These are phyloP conservation scores for Beta lomatogona DNA, from an alignment of 179 eudicot genomes.

Conservation along the genomic window DNA sequence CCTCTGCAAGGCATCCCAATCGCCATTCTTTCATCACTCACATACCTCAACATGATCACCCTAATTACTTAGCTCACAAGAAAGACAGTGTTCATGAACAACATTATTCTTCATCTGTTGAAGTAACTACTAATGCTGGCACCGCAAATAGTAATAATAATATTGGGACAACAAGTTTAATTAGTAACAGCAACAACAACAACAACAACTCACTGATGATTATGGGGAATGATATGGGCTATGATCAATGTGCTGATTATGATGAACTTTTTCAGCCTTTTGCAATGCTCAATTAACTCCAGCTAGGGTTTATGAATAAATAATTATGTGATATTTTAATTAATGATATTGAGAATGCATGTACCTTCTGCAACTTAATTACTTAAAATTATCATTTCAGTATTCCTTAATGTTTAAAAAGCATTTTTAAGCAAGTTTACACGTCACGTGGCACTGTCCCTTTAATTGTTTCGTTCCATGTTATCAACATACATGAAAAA, in stretches of 20 bases:
- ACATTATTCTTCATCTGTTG: not conserved
- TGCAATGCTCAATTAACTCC: too few relatives aligned
- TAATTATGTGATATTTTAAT: too few relatives aligned
- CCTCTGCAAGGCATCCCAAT: slow-evolving; percentile 28
- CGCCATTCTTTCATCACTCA: slow-evolving; percentile 3
- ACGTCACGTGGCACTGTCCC: too few relatives aligned
- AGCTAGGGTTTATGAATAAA: too few relatives aligned
- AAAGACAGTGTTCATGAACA: not conserved
- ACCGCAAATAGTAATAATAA: not conserved
- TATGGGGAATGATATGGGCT: not conserved
- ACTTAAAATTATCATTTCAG: too few relatives aligned
- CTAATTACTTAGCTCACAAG: not conserved
- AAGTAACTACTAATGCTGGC: not conserved
- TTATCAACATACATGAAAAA: too few relatives aligned
- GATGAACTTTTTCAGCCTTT: not conserved
- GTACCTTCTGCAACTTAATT: too few relatives aligned
- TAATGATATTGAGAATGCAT: too few relatives aligned
- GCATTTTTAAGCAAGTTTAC: too few relatives aligned
- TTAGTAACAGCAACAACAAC: not conserved
- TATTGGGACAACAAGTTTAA: not conserved
- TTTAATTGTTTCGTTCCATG: too few relatives aligned
- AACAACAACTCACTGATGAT: not conserved
- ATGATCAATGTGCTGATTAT: not conserved
- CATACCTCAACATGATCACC: not conserved
- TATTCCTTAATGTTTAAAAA: too few relatives aligned